Evolutionary conservation across 306 rosid species (phyloP).

Genomic region (Trifolium dubium): DNA sequence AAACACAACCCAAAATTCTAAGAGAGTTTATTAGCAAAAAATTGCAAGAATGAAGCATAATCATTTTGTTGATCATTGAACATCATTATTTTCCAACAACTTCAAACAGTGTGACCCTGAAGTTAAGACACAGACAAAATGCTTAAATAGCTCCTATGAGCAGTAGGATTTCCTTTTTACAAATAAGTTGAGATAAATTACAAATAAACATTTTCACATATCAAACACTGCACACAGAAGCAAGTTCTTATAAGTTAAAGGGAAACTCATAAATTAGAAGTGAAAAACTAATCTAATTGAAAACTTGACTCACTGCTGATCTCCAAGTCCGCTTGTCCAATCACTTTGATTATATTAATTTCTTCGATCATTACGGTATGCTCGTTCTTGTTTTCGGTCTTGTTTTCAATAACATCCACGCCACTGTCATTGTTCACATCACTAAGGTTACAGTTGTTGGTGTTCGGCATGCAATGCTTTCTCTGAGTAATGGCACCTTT

Average conservation of each 20-base stretch:
- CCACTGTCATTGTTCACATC: constrained; percentile 43
- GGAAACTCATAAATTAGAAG: constrained; percentile 55
- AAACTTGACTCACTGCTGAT: constrained; percentile 49
- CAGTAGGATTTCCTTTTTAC: constrained; percentile 45
- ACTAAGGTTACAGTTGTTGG: constrained; percentile 40
- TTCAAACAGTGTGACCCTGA: constrained; percentile 38
- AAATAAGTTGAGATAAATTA: constrained; percentile 57
- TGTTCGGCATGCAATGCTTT: constrained; percentile 45
- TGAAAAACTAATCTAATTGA: constrained; percentile 47
- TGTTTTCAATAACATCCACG: constrained; percentile 46
- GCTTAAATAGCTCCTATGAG: constrained; percentile 45
- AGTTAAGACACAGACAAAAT: constrained; percentile 38
- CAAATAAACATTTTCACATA: constrained; percentile 61
- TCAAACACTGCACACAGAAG: constrained; percentile 62
- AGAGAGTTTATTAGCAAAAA: neutral
- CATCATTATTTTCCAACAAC: constrained; percentile 37
- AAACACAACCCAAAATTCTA: too few species aligned
- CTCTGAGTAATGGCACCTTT: constrained; percentile 49
- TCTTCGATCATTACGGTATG: constrained; percentile 52
- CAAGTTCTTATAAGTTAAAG: constrained; percentile 58
- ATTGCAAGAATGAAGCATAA: constrained; percentile 29
- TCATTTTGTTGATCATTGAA: neutral
- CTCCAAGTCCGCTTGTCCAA: constrained; percentile 58
- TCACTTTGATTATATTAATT: constrained; percentile 35
- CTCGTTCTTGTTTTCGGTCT: constrained; percentile 41